Conservation (phyloP, 495 filamentous ascomycete species). For the Talaromyces stipitatus region DNA sequence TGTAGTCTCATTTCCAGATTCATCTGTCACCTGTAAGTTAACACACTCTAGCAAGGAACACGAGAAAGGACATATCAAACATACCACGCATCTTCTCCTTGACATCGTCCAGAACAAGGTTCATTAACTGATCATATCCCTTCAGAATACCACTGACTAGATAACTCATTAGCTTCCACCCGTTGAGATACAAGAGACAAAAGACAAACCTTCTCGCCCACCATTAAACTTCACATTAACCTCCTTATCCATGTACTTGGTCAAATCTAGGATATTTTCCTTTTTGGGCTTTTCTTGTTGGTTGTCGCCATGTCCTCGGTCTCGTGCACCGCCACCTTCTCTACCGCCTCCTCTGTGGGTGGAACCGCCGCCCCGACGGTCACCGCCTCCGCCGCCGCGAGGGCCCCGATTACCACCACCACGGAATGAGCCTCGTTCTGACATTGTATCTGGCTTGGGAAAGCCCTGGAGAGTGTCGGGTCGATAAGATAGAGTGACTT, state of each 20-base stretch:
- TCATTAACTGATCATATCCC: constrained; percentile 96
- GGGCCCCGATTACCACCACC: constrained; percentile 38
- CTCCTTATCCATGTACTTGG: constrained; percentile 93
- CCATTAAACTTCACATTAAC: constrained; percentile 95
- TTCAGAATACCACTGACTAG: constrained; percentile 83
- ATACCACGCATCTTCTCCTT: constrained; percentile 81
- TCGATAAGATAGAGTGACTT: neutral
- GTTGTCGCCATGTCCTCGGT: constrained; percentile 25
- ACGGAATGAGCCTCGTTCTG: constrained; percentile 61
- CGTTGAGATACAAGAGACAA: neutral
- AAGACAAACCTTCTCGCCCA: constrained; percentile 71
- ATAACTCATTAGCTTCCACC: neutral
- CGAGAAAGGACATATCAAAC: constrained; percentile 6
- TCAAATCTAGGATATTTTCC: constrained; percentile 93
- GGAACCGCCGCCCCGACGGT: constrained; percentile 40
- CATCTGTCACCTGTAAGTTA: constrained; percentile 49
- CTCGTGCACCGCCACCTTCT: constrained; percentile 40
- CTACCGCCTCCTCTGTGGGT: constrained; percentile 37
- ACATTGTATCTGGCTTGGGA: constrained; percentile 39
- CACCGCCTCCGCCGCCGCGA: constrained; percentile 35
- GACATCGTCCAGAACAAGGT: constrained; percentile 90
- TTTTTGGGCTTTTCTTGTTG: constrained; percentile 81
- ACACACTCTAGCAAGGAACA: constrained; percentile 4
- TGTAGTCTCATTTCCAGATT: constrained; percentile 80
- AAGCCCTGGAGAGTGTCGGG: neutral